Conservation (phyloP, 495 filamentous ascomycete species). For the Xylaria longipes region DNA sequence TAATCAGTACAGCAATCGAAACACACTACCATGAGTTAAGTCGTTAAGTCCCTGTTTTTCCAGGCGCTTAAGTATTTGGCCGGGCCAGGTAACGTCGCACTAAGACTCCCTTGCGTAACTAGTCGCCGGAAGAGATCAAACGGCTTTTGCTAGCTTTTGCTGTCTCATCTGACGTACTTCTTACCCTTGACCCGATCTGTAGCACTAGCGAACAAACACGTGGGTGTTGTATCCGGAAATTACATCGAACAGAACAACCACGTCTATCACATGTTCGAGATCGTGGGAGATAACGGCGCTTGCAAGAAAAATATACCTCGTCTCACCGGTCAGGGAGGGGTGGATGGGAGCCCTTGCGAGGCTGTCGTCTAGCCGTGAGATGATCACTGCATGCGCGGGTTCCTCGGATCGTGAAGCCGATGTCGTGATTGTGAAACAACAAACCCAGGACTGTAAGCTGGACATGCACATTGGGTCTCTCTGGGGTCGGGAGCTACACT, state of each 20-base stretch:
- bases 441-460: slow-evolving; percentile 7
- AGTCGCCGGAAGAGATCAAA: slow-evolving; percentile 13
- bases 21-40: background rate
- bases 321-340: slow-evolving; percentile 19
- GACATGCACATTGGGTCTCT: slow-evolving; percentile 15
- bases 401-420: slow-evolving; percentile 27
- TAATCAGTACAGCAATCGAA: slow-evolving; percentile 6
- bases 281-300: slow-evolving; percentile 1
- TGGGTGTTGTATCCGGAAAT: slow-evolving; percentile 7
- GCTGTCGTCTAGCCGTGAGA: slow-evolving; percentile 21
- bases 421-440: slow-evolving; percentile 21
- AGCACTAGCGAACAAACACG: slow-evolving; percentile 12
- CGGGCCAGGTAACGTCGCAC: slow-evolving; percentile 6
- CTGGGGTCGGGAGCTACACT: slow-evolving; percentile 23
- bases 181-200: slow-evolving; percentile 13
- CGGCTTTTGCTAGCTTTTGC: slow-evolving; percentile 4
- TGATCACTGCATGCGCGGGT: slow-evolving; percentile 26
- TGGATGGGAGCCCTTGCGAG: slow-evolving; percentile 5
- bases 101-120: background rate
- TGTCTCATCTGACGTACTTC: slow-evolving; percentile 7
- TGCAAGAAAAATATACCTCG: background rate
- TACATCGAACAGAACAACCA: background rate
- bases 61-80: slow-evolving; percentile 5
- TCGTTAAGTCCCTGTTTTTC: background rate
- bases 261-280: slow-evolving; percentile 6